phyloP scores from a whole-genome alignment of 345 rosid species.

The Hevea brasiliensis region DNA sequence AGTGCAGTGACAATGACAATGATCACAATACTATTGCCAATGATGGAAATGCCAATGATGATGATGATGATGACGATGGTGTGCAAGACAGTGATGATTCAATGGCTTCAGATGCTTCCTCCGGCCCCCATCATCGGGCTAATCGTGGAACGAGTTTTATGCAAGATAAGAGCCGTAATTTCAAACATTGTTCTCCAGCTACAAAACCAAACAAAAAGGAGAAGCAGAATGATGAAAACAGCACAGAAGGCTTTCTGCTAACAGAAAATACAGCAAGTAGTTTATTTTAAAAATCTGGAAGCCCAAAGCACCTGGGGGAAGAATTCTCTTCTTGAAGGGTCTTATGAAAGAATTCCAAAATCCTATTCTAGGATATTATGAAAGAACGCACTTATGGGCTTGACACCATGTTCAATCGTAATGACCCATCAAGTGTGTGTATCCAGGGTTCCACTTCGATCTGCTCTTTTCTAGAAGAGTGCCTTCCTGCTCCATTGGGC shows the following conservation, averaged over 20 bases:
- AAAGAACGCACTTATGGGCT: too few relatives aligned
- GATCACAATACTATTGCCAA: constrained; percentile 2
- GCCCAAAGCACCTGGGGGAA: too few relatives aligned
- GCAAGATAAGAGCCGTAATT: constrained; percentile 24
- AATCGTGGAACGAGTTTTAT: constrained; percentile 19
- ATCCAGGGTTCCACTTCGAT: too few relatives aligned
- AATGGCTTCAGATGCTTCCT: constrained; percentile 80
- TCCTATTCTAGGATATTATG: too few relatives aligned
- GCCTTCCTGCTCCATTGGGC: too few relatives aligned
- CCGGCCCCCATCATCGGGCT: constrained; percentile 47
- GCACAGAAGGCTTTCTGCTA: constrained; percentile 16
- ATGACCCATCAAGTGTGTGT: too few relatives aligned
- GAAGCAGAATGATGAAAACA: constrained; percentile 24
- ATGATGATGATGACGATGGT: constrained; percentile 25
- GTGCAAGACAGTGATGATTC: constrained; percentile 74
- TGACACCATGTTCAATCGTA: too few relatives aligned
- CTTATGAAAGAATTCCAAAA: too few relatives aligned
- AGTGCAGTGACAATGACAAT: constrained; percentile 28
- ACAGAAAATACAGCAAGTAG: constrained; percentile 29
- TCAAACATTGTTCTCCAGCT: constrained; percentile 30
- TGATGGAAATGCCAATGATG: not conserved
- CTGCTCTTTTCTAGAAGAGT: too few relatives aligned
- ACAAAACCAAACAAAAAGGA: constrained; percentile 32
- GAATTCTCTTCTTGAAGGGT: too few relatives aligned
- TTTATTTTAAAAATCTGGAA: not conserved